These are phyloP conservation scores for Glonium stellatum DNA, from an alignment of 495 filamentous ascomycete genomes.

Conservation along the genomic window DNA sequence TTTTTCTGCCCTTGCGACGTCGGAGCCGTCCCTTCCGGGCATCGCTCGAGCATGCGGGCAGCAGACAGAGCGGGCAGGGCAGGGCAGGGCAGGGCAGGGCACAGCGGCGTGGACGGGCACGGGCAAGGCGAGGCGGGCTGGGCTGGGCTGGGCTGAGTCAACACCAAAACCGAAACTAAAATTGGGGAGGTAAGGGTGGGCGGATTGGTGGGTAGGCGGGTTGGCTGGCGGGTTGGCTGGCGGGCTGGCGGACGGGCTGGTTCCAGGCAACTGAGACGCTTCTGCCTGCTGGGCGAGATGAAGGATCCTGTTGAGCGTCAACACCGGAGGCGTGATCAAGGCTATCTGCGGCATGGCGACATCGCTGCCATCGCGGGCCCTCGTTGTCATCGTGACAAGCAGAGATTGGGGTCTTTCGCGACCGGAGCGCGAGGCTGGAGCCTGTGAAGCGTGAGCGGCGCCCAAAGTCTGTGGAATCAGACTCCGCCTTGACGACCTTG, in stretches of 20 bases:
- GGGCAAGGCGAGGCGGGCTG: background rate
- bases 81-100: background rate
- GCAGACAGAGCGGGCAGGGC: no score
- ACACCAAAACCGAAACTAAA: background rate
- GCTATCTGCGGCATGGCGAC: background rate
- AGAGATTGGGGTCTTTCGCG: background rate
- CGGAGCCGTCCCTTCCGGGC: background rate
- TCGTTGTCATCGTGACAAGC: background rate
- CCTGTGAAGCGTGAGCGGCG: background rate
- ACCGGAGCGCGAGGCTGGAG: constrained; percentile 1
- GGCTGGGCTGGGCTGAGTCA: constrained; percentile 2
- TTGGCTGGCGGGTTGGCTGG: no score
- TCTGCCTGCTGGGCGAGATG: background rate
- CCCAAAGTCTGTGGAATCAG: background rate
- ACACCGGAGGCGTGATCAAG: background rate
- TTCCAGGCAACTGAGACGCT: constrained; percentile 6
- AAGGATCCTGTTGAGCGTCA: background rate
- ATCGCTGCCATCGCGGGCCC: background rate
- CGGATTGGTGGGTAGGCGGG: background rate
- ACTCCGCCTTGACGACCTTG: background rate
- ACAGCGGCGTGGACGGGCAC: no score
- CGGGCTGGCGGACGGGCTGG: no score
- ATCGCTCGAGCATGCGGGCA: background rate
- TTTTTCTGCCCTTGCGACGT: background rate
- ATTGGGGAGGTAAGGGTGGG: no score